phyloP scores from a whole-genome alignment of 1,284 basidiomycete genomes.

The Leccinum brunneo-olivaceum region DNA sequence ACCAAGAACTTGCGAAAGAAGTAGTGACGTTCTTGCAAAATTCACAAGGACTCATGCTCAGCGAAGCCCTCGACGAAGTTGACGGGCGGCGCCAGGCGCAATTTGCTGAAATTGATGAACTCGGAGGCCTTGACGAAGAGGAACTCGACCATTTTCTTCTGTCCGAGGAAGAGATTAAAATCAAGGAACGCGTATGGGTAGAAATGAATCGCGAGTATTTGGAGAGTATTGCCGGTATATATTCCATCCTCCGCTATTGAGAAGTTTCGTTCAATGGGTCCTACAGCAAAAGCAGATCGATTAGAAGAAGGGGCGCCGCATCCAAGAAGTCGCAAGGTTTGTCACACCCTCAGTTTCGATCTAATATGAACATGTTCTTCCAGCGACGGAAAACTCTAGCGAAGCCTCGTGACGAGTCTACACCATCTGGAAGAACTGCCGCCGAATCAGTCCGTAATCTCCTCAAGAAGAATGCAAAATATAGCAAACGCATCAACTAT shows the following conservation, averaged over 20 bases:
- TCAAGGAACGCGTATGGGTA: conserved; percentile 95
- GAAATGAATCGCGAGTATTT: conserved; percentile 93
- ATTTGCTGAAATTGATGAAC: conserved; percentile 51
- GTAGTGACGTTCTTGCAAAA: conserved; percentile 58
- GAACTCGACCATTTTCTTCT: conserved; percentile 87
- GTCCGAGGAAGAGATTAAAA: conserved; percentile 78
- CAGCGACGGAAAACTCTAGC: conserved; percentile 63
- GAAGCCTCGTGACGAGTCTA: conserved; percentile 70
- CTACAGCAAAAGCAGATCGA: conserved; percentile 63
- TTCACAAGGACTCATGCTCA: conserved; percentile 48
- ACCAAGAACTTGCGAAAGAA: conserved; percentile 56
- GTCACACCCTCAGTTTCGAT: conserved; percentile 33
- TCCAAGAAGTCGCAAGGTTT: conserved; percentile 69
- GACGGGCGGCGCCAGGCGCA: conserved; percentile 52
- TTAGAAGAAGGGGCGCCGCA: conserved; percentile 40
- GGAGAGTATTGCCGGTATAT: conserved; percentile 79
- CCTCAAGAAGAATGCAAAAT: conserved; percentile 75
- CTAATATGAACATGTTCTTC: conserved; percentile 3
- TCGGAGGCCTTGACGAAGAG: conserved; percentile 83
- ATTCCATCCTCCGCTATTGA: conserved; percentile 4
- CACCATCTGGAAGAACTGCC: conserved; percentile 65
- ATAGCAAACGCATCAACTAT: conserved; percentile 87
- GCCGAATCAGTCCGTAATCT: conserved; percentile 78
- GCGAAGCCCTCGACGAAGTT: conserved; percentile 56
- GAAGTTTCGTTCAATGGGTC: conserved; percentile 39